Conservation (phyloP, 768 basidiomycete genomes). For the Fomitopsis serialis region DNA sequence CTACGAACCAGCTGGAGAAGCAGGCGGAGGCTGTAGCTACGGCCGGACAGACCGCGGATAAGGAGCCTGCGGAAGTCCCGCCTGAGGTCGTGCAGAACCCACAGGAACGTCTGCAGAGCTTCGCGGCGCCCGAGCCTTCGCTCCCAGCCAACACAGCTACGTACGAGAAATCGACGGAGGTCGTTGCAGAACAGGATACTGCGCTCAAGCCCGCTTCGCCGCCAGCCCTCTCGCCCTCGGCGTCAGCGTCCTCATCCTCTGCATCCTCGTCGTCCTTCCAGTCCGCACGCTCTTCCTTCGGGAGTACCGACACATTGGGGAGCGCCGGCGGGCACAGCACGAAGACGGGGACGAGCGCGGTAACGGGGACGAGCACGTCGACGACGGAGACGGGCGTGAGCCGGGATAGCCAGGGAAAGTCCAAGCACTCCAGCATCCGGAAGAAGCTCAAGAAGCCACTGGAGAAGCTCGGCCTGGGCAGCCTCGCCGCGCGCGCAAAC, state of each 20-base stretch:
- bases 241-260: background rate
- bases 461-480: background rate
- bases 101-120: background rate
- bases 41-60: background rate
- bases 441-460: background rate
- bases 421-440: background rate
- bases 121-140: background rate
- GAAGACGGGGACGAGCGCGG: background rate
- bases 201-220: background rate
- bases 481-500: background rate
- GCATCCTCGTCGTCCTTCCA: constrained; percentile 1
- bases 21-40: background rate
- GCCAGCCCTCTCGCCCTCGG: background rate
- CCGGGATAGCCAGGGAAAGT: background rate
- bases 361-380: background rate
- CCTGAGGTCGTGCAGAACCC: background rate
- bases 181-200: background rate
- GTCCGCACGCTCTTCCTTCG: background rate
- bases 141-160: background rate
- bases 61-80: background rate
- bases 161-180: background rate
- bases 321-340: background rate
- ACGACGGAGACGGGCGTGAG: background rate
- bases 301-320: background rate
- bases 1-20: background rate